Evolutionary conservation across 1,284 basidiomycete species (phyloP).

Genomic region (Pterulicium gracile): DNA sequence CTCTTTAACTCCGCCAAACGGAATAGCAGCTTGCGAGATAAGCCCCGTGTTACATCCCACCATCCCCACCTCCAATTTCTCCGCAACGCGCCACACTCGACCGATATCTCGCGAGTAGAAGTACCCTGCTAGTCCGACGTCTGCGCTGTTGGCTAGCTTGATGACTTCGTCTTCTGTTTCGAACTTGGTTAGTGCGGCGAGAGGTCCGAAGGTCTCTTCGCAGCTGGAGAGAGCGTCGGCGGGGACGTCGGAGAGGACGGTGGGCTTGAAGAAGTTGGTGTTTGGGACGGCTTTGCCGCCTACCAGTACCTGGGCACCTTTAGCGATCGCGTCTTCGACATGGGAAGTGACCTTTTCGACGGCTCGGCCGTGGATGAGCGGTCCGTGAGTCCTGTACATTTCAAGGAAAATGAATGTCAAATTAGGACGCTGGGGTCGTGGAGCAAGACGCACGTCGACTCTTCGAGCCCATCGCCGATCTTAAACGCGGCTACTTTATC

Average conservation of each 20-base stretch:
- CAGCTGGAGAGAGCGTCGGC: constrained; percentile 44
- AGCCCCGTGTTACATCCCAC: constrained; percentile 82
- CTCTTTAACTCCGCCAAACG: constrained; percentile 91
- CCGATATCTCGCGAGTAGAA: constrained; percentile 89
- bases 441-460: constrained; percentile 66
- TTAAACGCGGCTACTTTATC: constrained; percentile 86
- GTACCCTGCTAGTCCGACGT: constrained; percentile 88
- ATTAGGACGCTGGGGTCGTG: too few species aligned
- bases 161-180: constrained; percentile 91
- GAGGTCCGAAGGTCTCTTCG: constrained; percentile 88
- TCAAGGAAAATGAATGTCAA: constrained; percentile 1
- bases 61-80: constrained; percentile 95
- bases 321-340: constrained; percentile 74
- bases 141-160: constrained; percentile 73
- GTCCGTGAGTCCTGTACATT: constrained; percentile 73
- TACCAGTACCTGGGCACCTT: constrained; percentile 81
- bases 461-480: constrained; percentile 82
- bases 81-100: constrained; percentile 95
- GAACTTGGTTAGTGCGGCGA: constrained; percentile 75
- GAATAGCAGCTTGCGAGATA: constrained; percentile 74
- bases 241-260: constrained; percentile 85
- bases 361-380: constrained; percentile 83
- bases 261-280: constrained; percentile 76
- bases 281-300: constrained; percentile 68
- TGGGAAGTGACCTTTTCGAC: constrained; percentile 84